These are phyloP conservation scores for Fusarium nygamai DNA, from an alignment of 2,329 filamentous ascomycete genomes.

Conservation along the genomic window DNA sequence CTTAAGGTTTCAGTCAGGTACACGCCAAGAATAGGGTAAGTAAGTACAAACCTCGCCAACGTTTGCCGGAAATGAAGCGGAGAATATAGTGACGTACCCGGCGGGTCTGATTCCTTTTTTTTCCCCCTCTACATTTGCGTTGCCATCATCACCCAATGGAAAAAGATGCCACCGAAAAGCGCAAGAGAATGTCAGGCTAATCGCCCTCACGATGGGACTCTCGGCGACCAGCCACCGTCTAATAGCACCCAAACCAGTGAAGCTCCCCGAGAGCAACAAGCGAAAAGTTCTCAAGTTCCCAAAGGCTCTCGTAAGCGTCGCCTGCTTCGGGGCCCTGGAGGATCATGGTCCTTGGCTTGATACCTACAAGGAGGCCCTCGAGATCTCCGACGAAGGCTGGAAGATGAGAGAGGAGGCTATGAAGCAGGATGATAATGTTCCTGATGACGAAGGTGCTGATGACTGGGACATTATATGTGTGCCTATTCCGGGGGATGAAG, in stretches of 20 bases:
- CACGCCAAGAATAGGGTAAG: no score
- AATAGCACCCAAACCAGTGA: slow-evolving; percentile 6
- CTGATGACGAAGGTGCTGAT: slow-evolving; percentile 25
- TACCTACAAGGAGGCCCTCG: slow-evolving; percentile 26
- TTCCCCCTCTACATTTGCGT: no score
- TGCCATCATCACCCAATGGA: background rate
- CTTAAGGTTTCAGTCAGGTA: no score
- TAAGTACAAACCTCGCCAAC: no score
- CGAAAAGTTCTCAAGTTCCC: background rate
- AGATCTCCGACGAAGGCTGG: slow-evolving; percentile 22
- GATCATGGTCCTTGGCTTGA: slow-evolving; percentile 32
- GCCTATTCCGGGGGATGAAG: background rate
- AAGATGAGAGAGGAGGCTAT: slow-evolving; percentile 33
- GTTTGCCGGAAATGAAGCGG: no score
- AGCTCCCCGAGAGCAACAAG: background rate
- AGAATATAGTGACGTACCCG: no score
- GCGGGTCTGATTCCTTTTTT: no score
- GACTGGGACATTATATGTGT: slow-evolving; percentile 39
- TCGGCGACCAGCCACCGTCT: background rate
- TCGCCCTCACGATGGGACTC: background rate
- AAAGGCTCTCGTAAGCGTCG: background rate
- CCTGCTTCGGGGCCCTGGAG: slow-evolving; percentile 10
- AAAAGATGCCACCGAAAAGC: slow-evolving; percentile 2
- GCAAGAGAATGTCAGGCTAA: background rate
- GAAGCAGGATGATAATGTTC: slow-evolving; percentile 7